Base-by-base conservation (phyloP, 306 rosid genomes). In the Citrullus mucosospermus region DNA sequence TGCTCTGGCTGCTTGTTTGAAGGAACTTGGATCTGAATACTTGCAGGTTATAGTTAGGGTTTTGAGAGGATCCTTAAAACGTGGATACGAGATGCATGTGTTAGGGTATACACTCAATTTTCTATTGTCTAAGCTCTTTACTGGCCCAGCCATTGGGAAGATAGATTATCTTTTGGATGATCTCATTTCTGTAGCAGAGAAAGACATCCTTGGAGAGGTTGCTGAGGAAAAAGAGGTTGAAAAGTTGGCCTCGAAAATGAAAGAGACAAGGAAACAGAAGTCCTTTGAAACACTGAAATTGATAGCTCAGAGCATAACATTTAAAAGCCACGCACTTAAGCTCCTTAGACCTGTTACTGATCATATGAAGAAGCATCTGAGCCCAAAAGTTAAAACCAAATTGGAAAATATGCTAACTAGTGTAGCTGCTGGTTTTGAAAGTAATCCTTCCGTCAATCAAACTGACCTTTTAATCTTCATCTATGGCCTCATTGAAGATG, bases 171-270 rank as follows among this genome's bases (percentile, higher is more conserved):
- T 97, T 82, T 81, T 92, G 89, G 86, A 84, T 65, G 96, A 95
- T 86, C 96, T 95, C 30, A 91, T 95, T 84, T 82, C 84, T 80
- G 78, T 95, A 46, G 87, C 87, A 43, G 93, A 90, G 87, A 89
- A 86, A 54, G 98, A 95, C 80, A 87, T 95, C 88, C 87, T 90
- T 75, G 97, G 98, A 75, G 93, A 87, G 32, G 96, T 95, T 88
- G 86, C 97, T 7, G 96, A 95, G 79, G 93, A 95, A 81, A 95
- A 95, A 83, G 98, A 92, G 60, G 98, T 95, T 72, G 96, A 91
- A 79, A 89, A 91, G 89, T 87, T 92, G 83, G 98, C 98, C 83
- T 82, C 96, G 7, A 95, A 95, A 86, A 95, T 92, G 97, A 95
- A 95, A 86, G 98, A 95, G 84, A 95, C 97, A 57, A 87, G 78